phyloP scores from a whole-genome alignment of 2,329 filamentous ascomycete species.

The Septoria linicola region DNA sequence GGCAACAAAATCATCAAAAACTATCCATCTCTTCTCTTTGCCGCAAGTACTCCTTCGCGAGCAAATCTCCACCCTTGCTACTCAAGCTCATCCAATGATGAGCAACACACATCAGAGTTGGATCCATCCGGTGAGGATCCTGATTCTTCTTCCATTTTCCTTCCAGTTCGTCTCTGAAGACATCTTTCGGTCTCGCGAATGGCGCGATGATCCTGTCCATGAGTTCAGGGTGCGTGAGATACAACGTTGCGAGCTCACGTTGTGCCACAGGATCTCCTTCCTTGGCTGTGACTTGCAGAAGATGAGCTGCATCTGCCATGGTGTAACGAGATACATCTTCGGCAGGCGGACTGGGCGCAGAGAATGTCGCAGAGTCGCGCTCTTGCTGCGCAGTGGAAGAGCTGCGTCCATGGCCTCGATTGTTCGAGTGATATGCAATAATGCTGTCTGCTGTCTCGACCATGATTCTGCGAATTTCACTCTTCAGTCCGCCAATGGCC shows the following conservation, averaged over 20 bases:
- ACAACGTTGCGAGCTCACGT: conserved; percentile 88
- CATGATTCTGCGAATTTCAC: conserved; percentile 82
- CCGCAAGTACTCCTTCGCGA: conserved; percentile 78
- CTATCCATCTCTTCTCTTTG: conserved; percentile 66
- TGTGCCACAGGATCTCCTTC: conserved; percentile 87
- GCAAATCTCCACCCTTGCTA: conserved; percentile 77
- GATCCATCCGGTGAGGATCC: conserved; percentile 69
- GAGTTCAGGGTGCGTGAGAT: conserved; percentile 85
- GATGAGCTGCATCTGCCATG: conserved; percentile 77
- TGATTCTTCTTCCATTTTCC: conserved; percentile 59
- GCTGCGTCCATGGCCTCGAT: conserved; percentile 47
- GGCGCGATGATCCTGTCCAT: conserved; percentile 77
- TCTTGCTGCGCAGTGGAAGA: conserved; percentile 37
- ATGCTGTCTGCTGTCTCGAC: conserved; percentile 71
- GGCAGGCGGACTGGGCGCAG: conserved; percentile 29
- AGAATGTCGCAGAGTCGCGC: conserved; percentile 35
- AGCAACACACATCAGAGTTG: conserved; percentile 86
- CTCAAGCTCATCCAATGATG: conserved; percentile 97
- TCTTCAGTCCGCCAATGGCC: conserved; percentile 83
- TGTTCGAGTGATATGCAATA: conserved; percentile 66
- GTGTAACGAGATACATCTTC: conserved; percentile 60
- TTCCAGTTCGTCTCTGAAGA: conserved; percentile 87
- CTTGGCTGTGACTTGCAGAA: conserved; percentile 91
- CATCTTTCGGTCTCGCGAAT: conserved; percentile 78
- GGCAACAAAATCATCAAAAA: conserved; percentile 17